Evolutionary conservation across 768 basidiomycete species (phyloP), one percentile per base, ranked within the genome.

Genomic region (Ramaria sp.): DNA sequence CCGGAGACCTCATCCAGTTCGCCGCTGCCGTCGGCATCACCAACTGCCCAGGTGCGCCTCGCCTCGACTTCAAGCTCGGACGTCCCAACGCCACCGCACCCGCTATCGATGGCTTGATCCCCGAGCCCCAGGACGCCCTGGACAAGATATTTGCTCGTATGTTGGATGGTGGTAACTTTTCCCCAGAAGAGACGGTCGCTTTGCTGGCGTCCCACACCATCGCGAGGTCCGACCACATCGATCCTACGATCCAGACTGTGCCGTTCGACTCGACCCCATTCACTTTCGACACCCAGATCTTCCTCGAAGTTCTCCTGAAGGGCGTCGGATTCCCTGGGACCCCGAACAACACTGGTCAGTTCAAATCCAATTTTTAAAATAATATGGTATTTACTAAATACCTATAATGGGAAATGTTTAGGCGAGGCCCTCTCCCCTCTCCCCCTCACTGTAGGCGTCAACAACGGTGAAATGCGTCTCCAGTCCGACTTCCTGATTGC

Each of bases 281-380:
- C 48, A 56, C 42, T 22, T 61, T 61, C 57, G 57, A 63, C 48
- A 61, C 54, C 12, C 58, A 58, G 44, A 41, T 61, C 50, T 65
- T 61, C 47, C 61, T 65, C 49, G 63, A 65, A 57, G 61, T 62
- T 27, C 55, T 61, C 52, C 60, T 65, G 25, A 56, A 56, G 28
- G 62, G 63, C n/a, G 34, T 34, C 30, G 55, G 53, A 24, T 64
- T 62, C 57, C 57, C 60, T 45, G 72, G 74, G 13, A 64, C 64
- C 15, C 65, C 64, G 25, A 64, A 64, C 16, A 70, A 70, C 59
- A 59, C 63, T 25, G 73, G 73, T 39, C 71, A 75, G 48, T 5
- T 3, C n/a, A 6, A 20, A 3, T 24, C 3, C n/a, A 4, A 15
- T 22, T 24, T 32, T 24, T 6, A 24, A 24, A 5, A 8, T 48